phyloP scores from a whole-genome alignment of 2,329 filamentous ascomycete species.

The Domatiomyces globalis region DNA sequence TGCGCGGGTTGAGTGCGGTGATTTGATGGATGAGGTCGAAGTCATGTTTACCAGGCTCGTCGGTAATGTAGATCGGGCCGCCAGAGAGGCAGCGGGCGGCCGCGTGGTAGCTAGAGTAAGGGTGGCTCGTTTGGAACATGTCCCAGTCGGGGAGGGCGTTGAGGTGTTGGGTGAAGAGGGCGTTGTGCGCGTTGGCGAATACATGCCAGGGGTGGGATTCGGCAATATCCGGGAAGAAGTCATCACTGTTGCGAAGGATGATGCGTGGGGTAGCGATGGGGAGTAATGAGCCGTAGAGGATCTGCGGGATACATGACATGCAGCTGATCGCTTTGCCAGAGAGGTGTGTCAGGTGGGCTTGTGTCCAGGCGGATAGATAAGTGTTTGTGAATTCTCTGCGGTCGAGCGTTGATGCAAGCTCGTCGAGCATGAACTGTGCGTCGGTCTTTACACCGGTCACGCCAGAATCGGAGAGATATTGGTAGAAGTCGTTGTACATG shows the following conservation, averaged over 20 bases:
- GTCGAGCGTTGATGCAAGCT: conserved; percentile 51
- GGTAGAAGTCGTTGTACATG: conserved; percentile 87
- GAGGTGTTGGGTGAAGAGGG: conserved; percentile 65
- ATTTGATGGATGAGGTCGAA: conserved; percentile 63
- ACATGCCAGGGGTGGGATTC: conserved; percentile 86
- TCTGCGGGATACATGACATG: conserved; percentile 83
- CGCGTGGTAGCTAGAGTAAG: conserved; percentile 71
- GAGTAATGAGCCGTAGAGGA: conserved; percentile 72
- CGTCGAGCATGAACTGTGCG: conserved; percentile 77
- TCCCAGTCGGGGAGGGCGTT: conserved; percentile 79
- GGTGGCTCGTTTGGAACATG: conserved; percentile 55
- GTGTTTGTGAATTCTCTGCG: conserved; percentile 57
- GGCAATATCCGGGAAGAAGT: conserved; percentile 77
- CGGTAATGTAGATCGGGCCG: conserved; percentile 88
- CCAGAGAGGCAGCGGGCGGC: conserved; percentile 81
- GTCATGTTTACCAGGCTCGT: conserved; percentile 71
- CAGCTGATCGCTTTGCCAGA: conserved; percentile 68
- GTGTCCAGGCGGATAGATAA: conserved; percentile 78
- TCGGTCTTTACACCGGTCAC: conserved; percentile 88
- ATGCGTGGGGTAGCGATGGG: conserved; percentile 54
- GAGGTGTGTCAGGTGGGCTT: conserved; percentile 65
- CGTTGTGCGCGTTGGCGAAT: conserved; percentile 85
- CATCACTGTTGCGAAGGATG: conserved; percentile 67
- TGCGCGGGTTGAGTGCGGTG: conserved; percentile 57
- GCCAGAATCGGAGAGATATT: conserved; percentile 58